Conservation (phyloP, 2,329 filamentous ascomycete genomes). For the Elsinoe perseae region DNA sequence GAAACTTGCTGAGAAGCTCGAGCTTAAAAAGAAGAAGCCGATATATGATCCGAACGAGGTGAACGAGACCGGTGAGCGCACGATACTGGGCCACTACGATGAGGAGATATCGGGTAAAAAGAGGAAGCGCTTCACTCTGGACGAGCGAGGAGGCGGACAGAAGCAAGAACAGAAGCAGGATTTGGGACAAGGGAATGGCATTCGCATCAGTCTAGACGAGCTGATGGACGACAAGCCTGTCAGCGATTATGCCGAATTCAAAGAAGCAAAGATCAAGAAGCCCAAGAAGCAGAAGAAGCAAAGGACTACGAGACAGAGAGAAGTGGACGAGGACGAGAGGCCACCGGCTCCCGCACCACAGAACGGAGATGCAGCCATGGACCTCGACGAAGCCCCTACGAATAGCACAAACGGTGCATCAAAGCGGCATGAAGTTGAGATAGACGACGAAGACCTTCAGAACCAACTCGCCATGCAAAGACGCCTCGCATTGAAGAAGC, state of each 20-base stretch:
- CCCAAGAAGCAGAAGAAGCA: conserved; percentile 74
- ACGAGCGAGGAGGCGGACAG: conserved; percentile 63
- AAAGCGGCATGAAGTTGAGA: conserved; percentile 40
- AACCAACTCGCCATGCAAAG: conserved; percentile 76
- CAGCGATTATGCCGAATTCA: conserved; percentile 83
- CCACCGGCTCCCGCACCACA: conserved; percentile 37
- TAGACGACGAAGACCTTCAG: conserved; percentile 90
- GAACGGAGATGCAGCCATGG: conserved; percentile 55
- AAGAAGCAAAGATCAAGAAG: conserved; percentile 88
- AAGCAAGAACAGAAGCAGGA: conserved; percentile 49
- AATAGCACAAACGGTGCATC: conserved; percentile 18
- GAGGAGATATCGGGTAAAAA: conserved; percentile 92
- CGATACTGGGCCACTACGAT: conserved; percentile 83
- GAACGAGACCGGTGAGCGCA: conserved; percentile 55
- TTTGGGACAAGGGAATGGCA: conserved; percentile 55
- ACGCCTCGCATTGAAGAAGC: conserved; percentile 77
- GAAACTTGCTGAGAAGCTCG: conserved; percentile 64
- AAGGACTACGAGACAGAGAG: conserved; percentile 64
- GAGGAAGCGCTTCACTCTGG: conserved; percentile 75
- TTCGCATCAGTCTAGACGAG: conserved; percentile 71
- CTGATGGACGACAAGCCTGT: conserved; percentile 54
- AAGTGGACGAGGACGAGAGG: conserved; percentile 52
- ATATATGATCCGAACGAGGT: conserved; percentile 79
- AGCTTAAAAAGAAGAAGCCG: conserved; percentile 82
- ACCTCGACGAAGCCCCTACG: conserved; percentile 51